phyloP scores from a whole-genome alignment of 2,329 filamentous ascomycete species.

The Aureobasidium sp. region DNA sequence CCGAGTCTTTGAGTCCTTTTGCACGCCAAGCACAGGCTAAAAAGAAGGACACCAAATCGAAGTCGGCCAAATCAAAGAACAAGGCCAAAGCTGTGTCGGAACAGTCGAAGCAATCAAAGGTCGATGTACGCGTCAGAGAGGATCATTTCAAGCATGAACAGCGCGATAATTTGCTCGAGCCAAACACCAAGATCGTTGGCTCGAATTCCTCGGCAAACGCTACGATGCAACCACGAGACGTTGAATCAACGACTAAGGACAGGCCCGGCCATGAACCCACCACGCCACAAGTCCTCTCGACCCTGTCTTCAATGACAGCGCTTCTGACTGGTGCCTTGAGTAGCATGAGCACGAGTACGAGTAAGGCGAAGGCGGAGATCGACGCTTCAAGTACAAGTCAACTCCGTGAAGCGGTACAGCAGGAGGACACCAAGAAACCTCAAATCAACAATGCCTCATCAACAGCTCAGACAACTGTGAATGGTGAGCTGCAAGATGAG shows the following conservation, averaged over 20 bases:
- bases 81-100: slow-evolving; percentile 17
- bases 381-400: neutral
- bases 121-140: no score
- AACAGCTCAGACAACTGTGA: no score
- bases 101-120: neutral
- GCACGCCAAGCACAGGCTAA: slow-evolving; percentile 20
- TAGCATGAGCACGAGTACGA: slow-evolving; percentile 1
- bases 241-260: neutral
- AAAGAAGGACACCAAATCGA: slow-evolving; percentile 21
- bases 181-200: no score
- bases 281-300: neutral
- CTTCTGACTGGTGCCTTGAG: slow-evolving; percentile 1
- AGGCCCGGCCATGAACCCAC: neutral
- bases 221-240: no score
- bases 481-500: no score
- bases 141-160: no score
- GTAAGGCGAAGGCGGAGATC: neutral
- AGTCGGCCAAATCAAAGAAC: slow-evolving; percentile 16
- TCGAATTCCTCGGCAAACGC: no score
- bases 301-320: neutral
- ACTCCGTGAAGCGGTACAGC: neutral
- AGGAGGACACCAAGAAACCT: no score
- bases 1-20: slow-evolving; percentile 30
- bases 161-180: no score
- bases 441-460: no score